Base-by-base conservation (phyloP, 2,329 filamentous ascomycete species). In the Arthrobotrys pseudoclavata region DNA sequence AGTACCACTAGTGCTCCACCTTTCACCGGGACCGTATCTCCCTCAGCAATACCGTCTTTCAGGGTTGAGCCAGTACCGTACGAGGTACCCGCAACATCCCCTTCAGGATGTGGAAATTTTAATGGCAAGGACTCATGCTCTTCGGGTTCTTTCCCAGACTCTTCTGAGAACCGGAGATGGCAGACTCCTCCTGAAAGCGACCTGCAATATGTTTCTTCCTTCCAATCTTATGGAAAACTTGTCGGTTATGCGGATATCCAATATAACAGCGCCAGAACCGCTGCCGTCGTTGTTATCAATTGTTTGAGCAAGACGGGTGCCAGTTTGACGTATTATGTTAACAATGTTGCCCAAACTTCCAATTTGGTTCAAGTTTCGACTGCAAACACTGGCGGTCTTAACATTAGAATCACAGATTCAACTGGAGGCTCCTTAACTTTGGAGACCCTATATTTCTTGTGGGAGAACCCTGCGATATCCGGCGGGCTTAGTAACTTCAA, bases 191-290 rank as follows among this genome's bases (percentile, higher is more conserved):
- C 81, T 6, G 5, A 80, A 22, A 66, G 45, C 10, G 79, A 68
- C 52, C 29, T 67, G 9, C 70, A 76, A 26, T 82, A 82, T 60
- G 69, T 80, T 57, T 63, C 78, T 15, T 79, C 76, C 4, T 82
- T 82, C 60, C 81, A 81, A 55, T 76, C 79, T 52, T 79, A 81
- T 45, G 77, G 81, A 34, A 80, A 82, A 48, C 69, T 82, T 18
- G 77, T 82, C 34, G 82, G 82, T 37, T 82, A 82, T 62, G 81
- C 81, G 12, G 81, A 82, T 70, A 82, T 81, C 22, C 82, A 82
- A 67, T 82, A 82, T 75, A 82, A 80, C 62, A 67, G 81, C 22
- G 81, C 66, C 18, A 78, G 81, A 26, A 81, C 72, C n/a, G 67
- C 74, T 26, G 82, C 82, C 10, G 81, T 80, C 42, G 81, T 80